Evolutionary conservation across 352 stramenopile species (phyloP), one percentile per base, ranked within the genome.

Genomic region (Thalassiosira hispida): DNA sequence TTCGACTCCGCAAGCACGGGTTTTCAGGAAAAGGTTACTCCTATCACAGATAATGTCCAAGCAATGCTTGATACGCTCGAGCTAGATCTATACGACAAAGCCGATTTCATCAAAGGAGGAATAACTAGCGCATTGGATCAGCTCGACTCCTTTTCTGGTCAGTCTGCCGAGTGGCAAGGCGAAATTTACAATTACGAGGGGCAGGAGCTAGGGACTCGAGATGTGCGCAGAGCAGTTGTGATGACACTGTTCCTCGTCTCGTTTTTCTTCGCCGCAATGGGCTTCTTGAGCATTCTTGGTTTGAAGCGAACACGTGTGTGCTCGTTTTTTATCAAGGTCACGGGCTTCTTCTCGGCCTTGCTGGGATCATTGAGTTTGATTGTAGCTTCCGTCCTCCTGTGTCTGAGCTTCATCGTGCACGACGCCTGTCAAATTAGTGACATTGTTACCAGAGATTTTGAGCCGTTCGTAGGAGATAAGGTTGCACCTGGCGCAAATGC

Each of bases 361-460:
- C 55, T 89, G 7, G 79, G 75, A 16, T 66, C 75, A 4, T n/a
- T 87, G 14, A 64, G 68, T 23, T 67, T 87, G 18, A 38, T 87
- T 11, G 5, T 79, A 23, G 83, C 79, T 20, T 82, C 73, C 47
- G 44, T 77, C 35, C n/a, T 69, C 7, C 57, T 87, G 1, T 74
- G 59, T 33, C 1, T 70, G 8, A 79, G 57, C 18, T 78, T 89
- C 22, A 12, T 87, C n/a, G 42, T 79, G 29, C 62, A 74, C 47
- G 83, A 89, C 55, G 63, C 59, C 52, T 89, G 83, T 46, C 31
- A 89, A 70, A 80, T 75, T 1, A 56, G 51, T 16, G 29, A 73
- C 38, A 77, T 89, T 29, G 38, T 85, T 27, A 80, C 55, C 6
- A 29, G 71, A 52, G 83, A 87, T 40, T 86, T 89, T 80, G 79